Conservation (phyloP, 148 eudicot species). For the Amaranthus hypochondriacus region DNA sequence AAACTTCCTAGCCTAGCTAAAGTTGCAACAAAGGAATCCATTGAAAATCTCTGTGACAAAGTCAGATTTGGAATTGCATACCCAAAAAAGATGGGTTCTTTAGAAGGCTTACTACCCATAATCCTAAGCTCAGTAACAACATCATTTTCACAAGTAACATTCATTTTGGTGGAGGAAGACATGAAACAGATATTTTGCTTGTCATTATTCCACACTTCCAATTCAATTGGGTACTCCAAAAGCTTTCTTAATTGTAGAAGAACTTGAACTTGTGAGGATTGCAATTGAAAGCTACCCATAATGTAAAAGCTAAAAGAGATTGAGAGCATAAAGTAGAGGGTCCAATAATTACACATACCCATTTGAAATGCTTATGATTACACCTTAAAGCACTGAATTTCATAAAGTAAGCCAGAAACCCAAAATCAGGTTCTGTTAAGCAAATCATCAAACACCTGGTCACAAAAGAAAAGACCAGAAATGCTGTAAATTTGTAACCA, state of each 20-base stretch:
- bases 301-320: slow-evolving; percentile 34
- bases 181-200: slow-evolving; percentile 39
- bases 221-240: slow-evolving; percentile 57
- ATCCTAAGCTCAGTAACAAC: slow-evolving; percentile 60
- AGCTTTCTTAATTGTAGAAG: slow-evolving; percentile 62
- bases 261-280: slow-evolving; percentile 55
- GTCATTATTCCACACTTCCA: slow-evolving; percentile 46
- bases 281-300: slow-evolving; percentile 36
- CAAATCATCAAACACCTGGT: neutral
- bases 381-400: neutral
- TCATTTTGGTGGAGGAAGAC: slow-evolving; percentile 43
- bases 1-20: slow-evolving; percentile 55
- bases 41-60: slow-evolving; percentile 49
- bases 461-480: neutral
- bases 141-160: slow-evolving; percentile 55
- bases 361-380: neutral
- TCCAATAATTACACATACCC: slow-evolving; percentile 17
- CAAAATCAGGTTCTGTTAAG: neutral
- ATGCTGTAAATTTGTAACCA: too few species aligned
- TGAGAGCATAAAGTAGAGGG: slow-evolving; percentile 31
- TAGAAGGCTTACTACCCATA: slow-evolving; percentile 47
- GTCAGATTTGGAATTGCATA: slow-evolving; percentile 49
- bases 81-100: slow-evolving; percentile 37
- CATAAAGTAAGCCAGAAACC: neutral
- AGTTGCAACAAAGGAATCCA: slow-evolving; percentile 67